A percentile compares a stretch with the other conserved stretches of the same genome.
Conservation (phyloP, 257 asterid genomes). For the Petrea volubilis region DNA sequence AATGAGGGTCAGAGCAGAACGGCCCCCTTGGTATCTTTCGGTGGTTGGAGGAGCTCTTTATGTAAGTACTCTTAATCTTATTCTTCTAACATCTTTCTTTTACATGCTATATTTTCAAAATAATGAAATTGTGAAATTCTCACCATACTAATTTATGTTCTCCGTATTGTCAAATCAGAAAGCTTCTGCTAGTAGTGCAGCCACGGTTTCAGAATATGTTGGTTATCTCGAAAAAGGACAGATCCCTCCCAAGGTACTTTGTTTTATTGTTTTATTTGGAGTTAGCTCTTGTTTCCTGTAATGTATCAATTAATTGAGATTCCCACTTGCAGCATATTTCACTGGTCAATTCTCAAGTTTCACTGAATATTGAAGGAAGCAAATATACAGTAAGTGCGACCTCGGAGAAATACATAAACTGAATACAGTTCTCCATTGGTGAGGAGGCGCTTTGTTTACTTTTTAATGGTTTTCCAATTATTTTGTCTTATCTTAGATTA, state of each 20-base stretch:
- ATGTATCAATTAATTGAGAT: slow-evolving; percentile 20
- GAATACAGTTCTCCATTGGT: slow-evolving; percentile 3
- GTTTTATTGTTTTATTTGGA: slow-evolving; percentile 15
- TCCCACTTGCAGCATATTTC: slow-evolving; percentile 89
- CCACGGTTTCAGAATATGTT: slow-evolving; percentile 91
- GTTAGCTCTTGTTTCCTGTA: slow-evolving; percentile 26
- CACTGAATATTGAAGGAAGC: slow-evolving; percentile 98
- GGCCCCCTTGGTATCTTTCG: slow-evolving; percentile 99
- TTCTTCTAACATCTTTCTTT: slow-evolving; percentile 17
- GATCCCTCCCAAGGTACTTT: slow-evolving; percentile 93
- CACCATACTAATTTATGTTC: slow-evolving; percentile 22
- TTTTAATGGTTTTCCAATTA: slow-evolving; percentile 5
- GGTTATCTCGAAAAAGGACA: slow-evolving; percentile 99
- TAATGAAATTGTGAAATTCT: background rate
- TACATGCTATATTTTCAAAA: background rate
- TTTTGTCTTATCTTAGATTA: slow-evolving; percentile 40
- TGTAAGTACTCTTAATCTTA: slow-evolving; percentile 49
- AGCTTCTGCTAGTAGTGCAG: slow-evolving; percentile 98
- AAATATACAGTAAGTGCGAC: slow-evolving; percentile 82
- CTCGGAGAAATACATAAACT: slow-evolving; percentile 11
- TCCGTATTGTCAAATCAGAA: slow-evolving; percentile 58
- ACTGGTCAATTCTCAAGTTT: slow-evolving; percentile 90
- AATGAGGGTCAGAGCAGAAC: slow-evolving; percentile 99
- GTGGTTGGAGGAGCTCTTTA: slow-evolving; percentile 99
- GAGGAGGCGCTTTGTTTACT: slow-evolving; percentile 1